Base-by-base conservation (phyloP, 2,329 filamentous ascomycete species). In the Fusarium scirpi region DNA sequence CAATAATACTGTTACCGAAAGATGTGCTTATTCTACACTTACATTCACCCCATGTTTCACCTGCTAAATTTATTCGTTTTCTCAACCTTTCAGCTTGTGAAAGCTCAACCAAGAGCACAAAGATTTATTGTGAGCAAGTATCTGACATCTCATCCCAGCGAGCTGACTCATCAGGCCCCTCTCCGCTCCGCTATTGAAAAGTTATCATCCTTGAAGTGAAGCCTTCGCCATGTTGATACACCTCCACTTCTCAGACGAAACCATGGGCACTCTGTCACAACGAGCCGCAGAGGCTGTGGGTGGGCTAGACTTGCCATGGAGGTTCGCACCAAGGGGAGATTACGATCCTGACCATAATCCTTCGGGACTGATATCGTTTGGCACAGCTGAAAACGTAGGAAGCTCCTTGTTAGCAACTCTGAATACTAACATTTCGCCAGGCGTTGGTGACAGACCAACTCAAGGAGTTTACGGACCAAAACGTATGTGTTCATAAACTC, bases 371-470 rank as follows among this genome's bases (percentile, higher is more conserved):
- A 77, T 86, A 52, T 85, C 82, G 6, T 82, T 87, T 29, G 83
- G 81, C 1, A 79, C 84, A 1, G 85, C 85, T 7, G 85, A 86
- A 64, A 86, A 87, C 69, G 78, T 74, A 49, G 6, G 55, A n/a
- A 18, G 16, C 13, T 18, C 13, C 44, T 25, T 20, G 2, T 4
- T 8, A 5, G 41, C 6, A 15, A 20, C 22, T n/a, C 18, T 24
- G 30, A 2, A 58, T 58, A 25, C 60, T 58, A 9, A 51, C 27
- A 6, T 22, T 27, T 11, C 25, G 12, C 10, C 44, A 80, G 79
- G 73, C 73, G 16, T 78, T 86, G 16, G 82, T 85, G 65, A 82
- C 84, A 6, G 62, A 79, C 7, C 76, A 80, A 6, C 57, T 80
- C 5, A 67, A 72, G 34, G 67, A 76, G 2, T 79, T 78, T 53